Evolutionary conservation across 108 stramenopile genomes (phyloP).

Genomic region (Fragilariopsis cylindrus): DNA sequence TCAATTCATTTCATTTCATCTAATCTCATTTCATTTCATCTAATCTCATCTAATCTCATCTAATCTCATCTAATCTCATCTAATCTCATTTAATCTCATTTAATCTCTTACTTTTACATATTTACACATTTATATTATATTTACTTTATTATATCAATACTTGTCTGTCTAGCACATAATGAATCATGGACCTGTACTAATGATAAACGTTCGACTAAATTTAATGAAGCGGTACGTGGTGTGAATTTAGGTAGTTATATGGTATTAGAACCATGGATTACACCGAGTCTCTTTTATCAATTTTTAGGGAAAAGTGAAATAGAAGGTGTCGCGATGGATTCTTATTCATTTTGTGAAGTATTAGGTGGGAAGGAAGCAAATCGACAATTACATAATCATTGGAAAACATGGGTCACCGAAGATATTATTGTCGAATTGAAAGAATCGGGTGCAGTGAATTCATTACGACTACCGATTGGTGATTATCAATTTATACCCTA

Average conservation of each 20-base stretch:
- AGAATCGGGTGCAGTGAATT: constrained; percentile 64
- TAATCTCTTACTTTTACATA: too few relatives aligned
- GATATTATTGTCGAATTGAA: constrained; percentile 74
- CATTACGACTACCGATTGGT: constrained; percentile 86
- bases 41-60: too few relatives aligned
- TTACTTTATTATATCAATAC: too few relatives aligned
- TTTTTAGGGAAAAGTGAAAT: constrained; percentile 75
- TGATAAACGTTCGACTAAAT: constrained; percentile 69
- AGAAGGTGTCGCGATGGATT: constrained; percentile 77
- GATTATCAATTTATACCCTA: constrained; percentile 92
- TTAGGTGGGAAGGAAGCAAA: constrained; percentile 87
- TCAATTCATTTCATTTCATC: too few relatives aligned
- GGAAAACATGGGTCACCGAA: constrained; percentile 89
- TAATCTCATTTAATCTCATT: too few relatives aligned
- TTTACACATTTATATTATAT: too few relatives aligned
- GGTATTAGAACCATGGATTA: constrained; percentile 96
- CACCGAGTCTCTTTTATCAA: constrained; percentile 91
- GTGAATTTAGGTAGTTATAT: constrained; percentile 94
- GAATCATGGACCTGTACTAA: constrained; percentile 60
- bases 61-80: too few relatives aligned
- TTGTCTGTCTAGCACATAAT: background rate
- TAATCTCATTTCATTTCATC: too few relatives aligned
- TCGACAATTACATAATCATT: constrained; percentile 82
- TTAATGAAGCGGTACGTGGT: constrained; percentile 86
- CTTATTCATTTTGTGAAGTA: constrained; percentile 85